Evolutionary conservation across 164 flowering plant genomes (phyloP).

Genomic region (Nymphaea colorata): DNA sequence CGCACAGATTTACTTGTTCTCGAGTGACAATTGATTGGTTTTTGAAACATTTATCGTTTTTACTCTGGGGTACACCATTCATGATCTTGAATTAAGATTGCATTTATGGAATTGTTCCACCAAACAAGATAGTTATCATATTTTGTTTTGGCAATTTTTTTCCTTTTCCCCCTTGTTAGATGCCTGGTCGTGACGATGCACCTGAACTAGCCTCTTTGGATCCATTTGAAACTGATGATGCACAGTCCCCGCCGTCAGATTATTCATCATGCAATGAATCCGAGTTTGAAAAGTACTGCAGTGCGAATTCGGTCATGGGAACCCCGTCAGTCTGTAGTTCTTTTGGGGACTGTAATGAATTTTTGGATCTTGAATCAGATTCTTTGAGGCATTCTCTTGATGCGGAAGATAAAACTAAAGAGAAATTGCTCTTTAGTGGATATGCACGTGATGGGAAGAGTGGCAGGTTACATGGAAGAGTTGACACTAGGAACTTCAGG

Average conservation of each 20-base stretch:
- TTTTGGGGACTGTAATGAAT: conserved; percentile 32
- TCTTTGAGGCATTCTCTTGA: conserved; percentile 17
- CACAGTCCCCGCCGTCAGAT: conserved; percentile 13
- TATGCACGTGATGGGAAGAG: not conserved
- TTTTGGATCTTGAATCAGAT: conserved; percentile 48
- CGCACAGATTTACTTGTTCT: not conserved
- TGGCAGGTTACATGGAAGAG: not conserved
- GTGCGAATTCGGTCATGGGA: conserved; percentile 70
- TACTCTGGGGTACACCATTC: not conserved
- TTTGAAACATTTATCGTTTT: no score
- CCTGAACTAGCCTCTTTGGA: conserved; percentile 22
- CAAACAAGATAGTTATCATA: not conserved
- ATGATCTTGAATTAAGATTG: not conserved
- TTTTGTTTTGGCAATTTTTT: not conserved
- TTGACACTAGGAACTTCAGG: not conserved
- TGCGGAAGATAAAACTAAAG: not conserved
- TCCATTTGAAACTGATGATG: conserved; percentile 9
- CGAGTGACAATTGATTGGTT: not conserved
- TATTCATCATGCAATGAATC: conserved; percentile 76
- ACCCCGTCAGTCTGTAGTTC: conserved; percentile 63
- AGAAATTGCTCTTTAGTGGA: not conserved
- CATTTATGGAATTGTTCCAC: not conserved
- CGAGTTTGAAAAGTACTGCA: conserved; percentile 75
- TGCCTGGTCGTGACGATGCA: conserved; percentile 40
- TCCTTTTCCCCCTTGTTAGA: conserved; percentile 3